phyloP scores from a whole-genome alignment of 768 basidiomycete species.

The Cyathus striatus region DNA sequence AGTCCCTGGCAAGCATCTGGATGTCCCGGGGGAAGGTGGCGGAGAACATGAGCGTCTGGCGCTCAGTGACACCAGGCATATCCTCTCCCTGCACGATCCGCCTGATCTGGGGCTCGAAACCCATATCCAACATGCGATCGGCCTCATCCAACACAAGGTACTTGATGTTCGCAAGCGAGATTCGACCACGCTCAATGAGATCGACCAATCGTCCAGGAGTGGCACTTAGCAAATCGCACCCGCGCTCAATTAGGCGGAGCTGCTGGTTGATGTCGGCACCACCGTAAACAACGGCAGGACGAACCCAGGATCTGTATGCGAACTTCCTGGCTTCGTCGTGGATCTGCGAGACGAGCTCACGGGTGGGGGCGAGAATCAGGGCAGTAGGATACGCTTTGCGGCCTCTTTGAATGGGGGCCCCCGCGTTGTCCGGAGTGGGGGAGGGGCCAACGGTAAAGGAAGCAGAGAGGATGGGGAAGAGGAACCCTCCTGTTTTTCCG shows the following conservation, averaged over 20 bases:
- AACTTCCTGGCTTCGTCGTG: slow-evolving; percentile 99
- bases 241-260: slow-evolving; percentile 89
- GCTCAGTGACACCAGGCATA: slow-evolving; percentile 89
- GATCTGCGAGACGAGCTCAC: slow-evolving; percentile 98
- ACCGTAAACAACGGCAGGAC: slow-evolving; percentile 97
- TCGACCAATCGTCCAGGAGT: slow-evolving; percentile 98
- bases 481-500: slow-evolving; percentile 98
- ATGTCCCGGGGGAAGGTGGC: slow-evolving; percentile 99
- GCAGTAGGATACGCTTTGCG: slow-evolving; percentile 96
- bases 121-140: slow-evolving; percentile 99
- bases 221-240: slow-evolving; percentile 94
- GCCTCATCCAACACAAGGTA: slow-evolving; percentile 99
- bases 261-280: slow-evolving; percentile 98
- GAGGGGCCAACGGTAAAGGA: slow-evolving; percentile 83
- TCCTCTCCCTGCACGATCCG: slow-evolving; percentile 97
- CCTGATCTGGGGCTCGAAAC: slow-evolving; percentile 99
- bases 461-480: slow-evolving; percentile 97
- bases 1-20: slow-evolving; percentile 92
- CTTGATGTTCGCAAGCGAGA: slow-evolving; percentile 93
- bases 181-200: slow-evolving; percentile 95
- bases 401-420: slow-evolving; percentile 43
- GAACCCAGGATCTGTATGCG: slow-evolving; percentile 98
- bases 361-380: slow-evolving; percentile 96
- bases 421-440: slow-evolving; percentile 60
- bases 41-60: slow-evolving; percentile 99